These are phyloP conservation scores for Arctium minus DNA, from an alignment of 129 eudicot species.

Conservation along the genomic window DNA sequence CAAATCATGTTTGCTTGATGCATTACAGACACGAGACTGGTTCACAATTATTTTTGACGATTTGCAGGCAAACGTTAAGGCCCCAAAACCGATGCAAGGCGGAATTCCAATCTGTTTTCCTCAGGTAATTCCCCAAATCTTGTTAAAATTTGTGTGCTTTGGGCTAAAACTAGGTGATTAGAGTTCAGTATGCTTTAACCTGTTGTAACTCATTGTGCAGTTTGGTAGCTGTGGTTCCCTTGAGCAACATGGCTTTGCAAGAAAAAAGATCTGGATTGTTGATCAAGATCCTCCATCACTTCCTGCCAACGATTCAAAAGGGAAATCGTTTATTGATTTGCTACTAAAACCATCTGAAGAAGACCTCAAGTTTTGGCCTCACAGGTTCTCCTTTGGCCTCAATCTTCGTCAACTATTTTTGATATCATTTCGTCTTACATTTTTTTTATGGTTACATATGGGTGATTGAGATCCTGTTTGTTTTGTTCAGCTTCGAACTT, in stretches of 20 bases:
- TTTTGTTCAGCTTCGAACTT: conserved; percentile 68
- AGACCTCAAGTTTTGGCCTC: conserved; percentile 84
- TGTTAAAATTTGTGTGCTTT: not conserved
- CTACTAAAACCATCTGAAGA: conserved; percentile 77
- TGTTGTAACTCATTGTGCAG: conserved; percentile 39
- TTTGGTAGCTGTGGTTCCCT: conserved; percentile 73
- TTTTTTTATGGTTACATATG: not conserved
- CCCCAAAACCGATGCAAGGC: conserved; percentile 73
- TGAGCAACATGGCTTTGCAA: conserved; percentile 94
- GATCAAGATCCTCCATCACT: conserved; percentile 77
- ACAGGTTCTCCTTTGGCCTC: conserved; percentile 43
- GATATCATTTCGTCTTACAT: not conserved
- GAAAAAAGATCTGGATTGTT: conserved; percentile 72
- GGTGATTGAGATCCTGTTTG: conserved; percentile 2
- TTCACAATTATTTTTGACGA: not conserved
- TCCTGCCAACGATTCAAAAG: conserved; percentile 38
- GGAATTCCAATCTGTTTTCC: conserved; percentile 97
- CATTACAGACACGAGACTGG: too few species aligned
- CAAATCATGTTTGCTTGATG: conserved; percentile 2
- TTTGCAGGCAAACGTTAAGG: conserved; percentile 63
- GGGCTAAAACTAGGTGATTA: not conserved
- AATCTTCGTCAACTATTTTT: not conserved
- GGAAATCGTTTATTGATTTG: conserved; percentile 55
- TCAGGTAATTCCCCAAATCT: conserved; percentile 51
- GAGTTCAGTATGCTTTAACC: not conserved